These are phyloP conservation scores for Stagonosporopsis cucurbitacearum DNA, from an alignment of 2,329 filamentous ascomycete species.

Conservation along the genomic window DNA sequence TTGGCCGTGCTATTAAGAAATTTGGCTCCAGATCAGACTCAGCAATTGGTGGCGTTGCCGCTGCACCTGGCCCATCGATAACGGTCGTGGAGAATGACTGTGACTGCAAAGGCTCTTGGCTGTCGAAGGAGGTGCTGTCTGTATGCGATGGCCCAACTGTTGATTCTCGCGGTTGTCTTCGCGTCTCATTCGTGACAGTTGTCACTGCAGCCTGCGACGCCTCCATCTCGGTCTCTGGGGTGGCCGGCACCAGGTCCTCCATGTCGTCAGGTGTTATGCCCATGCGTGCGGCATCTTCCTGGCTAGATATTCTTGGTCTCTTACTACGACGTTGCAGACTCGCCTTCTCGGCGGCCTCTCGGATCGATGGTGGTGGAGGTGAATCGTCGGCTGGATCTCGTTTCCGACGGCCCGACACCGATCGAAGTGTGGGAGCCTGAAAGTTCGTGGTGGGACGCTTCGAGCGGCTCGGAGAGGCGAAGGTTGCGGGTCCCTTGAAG, in stretches of 20 bases:
- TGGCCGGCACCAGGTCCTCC: constrained; percentile 45
- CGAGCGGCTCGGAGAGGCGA: constrained; percentile 50
- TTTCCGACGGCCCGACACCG: constrained; percentile 50
- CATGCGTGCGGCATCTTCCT: constrained; percentile 27
- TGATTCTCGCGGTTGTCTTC: constrained; percentile 37
- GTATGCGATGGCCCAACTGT: constrained; percentile 32
- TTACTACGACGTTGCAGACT: constrained; percentile 59
- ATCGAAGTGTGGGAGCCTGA: constrained; percentile 30
- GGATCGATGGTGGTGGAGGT: constrained; percentile 60
- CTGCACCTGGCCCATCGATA: constrained; percentile 57
- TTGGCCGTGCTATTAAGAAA: constrained; percentile 48
- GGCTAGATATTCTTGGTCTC: constrained; percentile 51
- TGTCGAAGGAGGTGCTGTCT: constrained; percentile 20
- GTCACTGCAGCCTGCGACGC: constrained; percentile 30
- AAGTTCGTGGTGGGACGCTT: constrained; percentile 37
- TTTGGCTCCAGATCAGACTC: constrained; percentile 72
- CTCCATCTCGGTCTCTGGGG: constrained; percentile 47
- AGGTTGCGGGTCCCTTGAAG: constrained; percentile 52
- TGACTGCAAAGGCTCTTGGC: constrained; percentile 25
- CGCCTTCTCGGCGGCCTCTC: constrained; percentile 60
- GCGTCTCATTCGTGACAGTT: constrained; percentile 24
- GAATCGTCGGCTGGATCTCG: constrained; percentile 48
- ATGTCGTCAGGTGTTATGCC: constrained; percentile 42
- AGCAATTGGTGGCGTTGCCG: constrained; percentile 77
- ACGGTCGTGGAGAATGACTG: constrained; percentile 36